These are phyloP conservation scores for Aurantiochytrium sp. DNA, from an alignment of 108 stramenopile species.

Conservation along the genomic window DNA sequence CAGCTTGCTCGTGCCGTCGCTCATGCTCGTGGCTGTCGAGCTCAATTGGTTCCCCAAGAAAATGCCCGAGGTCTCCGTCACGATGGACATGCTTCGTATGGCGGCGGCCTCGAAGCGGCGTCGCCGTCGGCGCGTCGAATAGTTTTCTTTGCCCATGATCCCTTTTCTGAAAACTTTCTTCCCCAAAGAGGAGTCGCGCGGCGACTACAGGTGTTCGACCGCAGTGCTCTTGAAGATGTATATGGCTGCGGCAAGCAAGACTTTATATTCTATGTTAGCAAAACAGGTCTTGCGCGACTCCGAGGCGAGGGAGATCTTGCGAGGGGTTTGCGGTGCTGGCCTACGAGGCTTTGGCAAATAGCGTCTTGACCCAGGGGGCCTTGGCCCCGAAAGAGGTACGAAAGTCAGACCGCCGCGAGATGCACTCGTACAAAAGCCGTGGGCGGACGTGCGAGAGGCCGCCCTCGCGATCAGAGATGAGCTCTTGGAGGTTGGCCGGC, in stretches of 20 bases:
- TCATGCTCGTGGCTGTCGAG: slow-evolving; percentile 12
- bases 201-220: too few relatives aligned
- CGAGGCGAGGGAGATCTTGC: too few relatives aligned
- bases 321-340: too few relatives aligned
- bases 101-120: not conserved
- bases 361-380: not conserved
- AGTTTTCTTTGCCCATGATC: too few relatives aligned
- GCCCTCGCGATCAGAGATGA: not conserved
- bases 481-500: not conserved
- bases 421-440: not conserved
- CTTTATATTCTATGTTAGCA: too few relatives aligned
- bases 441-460: not conserved
- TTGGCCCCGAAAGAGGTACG: not conserved
- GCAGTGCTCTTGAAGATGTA: too few relatives aligned
- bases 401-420: slow-evolving; percentile 17
- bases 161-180: too few relatives aligned
- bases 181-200: too few relatives aligned
- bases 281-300: too few relatives aligned
- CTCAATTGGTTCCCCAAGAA: slow-evolving; percentile 3
- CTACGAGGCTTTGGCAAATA: not conserved
- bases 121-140: not conserved
- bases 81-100: not conserved
- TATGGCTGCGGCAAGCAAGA: too few relatives aligned
- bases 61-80: slow-evolving; percentile 5
- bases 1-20: not conserved